Evolutionary conservation across 306 rosid species (phyloP).

Genomic region (Elaeagnus macrophylla): DNA sequence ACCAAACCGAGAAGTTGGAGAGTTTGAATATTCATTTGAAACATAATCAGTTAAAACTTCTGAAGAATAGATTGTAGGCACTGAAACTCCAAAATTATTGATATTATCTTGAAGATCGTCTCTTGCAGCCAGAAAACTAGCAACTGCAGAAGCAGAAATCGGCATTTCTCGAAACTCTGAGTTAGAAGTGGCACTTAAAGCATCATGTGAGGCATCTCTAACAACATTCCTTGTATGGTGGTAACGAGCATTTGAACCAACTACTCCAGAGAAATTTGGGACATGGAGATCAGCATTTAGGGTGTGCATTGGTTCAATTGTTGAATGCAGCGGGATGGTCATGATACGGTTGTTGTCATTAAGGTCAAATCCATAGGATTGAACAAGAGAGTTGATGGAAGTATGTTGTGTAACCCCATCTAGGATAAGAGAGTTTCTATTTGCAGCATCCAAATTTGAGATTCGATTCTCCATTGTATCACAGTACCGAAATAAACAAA

Average conservation of each 20-base stretch:
- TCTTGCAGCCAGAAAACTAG: slow-evolving; percentile 36
- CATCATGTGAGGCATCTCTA: slow-evolving; percentile 24
- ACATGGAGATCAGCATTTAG: slow-evolving; percentile 16
- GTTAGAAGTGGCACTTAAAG: slow-evolving; percentile 26
- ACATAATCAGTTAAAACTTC: slow-evolving; percentile 27
- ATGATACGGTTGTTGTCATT: slow-evolving; percentile 29
- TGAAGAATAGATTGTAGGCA: slow-evolving; percentile 25
- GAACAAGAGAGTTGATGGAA: slow-evolving; percentile 35
- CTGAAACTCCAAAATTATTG: slow-evolving; percentile 29
- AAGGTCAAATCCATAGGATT: slow-evolving; percentile 38
- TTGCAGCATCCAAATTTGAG: slow-evolving; percentile 26
- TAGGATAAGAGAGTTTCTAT: slow-evolving; percentile 20
- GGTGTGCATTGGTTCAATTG: slow-evolving; percentile 21
- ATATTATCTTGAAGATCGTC: slow-evolving; percentile 37
- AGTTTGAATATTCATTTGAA: slow-evolving; percentile 34
- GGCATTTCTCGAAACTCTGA: slow-evolving; percentile 32
- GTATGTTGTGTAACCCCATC: slow-evolving; percentile 34
- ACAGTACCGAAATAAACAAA: not conserved
- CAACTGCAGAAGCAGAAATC: slow-evolving; percentile 29
- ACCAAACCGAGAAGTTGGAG: slow-evolving; percentile 28
- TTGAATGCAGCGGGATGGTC: slow-evolving; percentile 39
- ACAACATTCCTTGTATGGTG: slow-evolving; percentile 23
- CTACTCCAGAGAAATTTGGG: slow-evolving; percentile 17
- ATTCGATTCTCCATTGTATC: slow-evolving; percentile 38
- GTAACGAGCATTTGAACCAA: slow-evolving; percentile 23